Evolutionary conservation across 129 eudicot genomes (phyloP), one percentile per base, ranked within the genome.

Genomic region (Arctium minus): DNA sequence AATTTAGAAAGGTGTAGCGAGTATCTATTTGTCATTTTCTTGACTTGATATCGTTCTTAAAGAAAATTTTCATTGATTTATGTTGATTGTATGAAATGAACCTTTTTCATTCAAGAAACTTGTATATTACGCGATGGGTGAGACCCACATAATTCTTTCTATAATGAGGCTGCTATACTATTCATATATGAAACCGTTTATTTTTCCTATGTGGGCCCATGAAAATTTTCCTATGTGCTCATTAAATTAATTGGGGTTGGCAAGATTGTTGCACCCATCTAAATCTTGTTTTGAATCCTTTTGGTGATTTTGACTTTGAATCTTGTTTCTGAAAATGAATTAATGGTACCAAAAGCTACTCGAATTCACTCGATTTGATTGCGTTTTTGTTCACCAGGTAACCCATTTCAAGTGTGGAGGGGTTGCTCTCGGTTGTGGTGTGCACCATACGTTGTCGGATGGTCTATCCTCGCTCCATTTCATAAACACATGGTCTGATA

Each of bases 351-450:
- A 1, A 50, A 50, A 50, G 15, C 64, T 50, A 50, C 64, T 53
- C 65, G 22, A 53, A 53, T 53, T 50, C 11, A 50, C 62, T 50
- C 18, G 11, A 12, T 53, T 17, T 56, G 27, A 56, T 17, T 56
- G 8, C 67, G 5, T 53, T 56, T 80, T 35, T 50, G 10, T 73
- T 31, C 3, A 2, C 4, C 77, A 92, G 90, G 84, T 92, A 4
- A 90, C 97, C 0, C 89, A 82, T 72, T 92, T 92, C 73, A 88
- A 83, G 36, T 92, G 97, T 39, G 91, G 95, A 17, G 91, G 95
- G 70, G 88, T 91, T 0, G 75, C 89, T 32, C 81, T 91, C 10
- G 92, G 92, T 17, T 80, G 86, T 7, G 92, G 89, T 2, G 83
- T 87, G 44, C 82, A 77, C 8, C 95, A 91, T 50, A 85, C 86